Percentiles rank a stretch among this genome's conserved stretches.
phyloP scores from a whole-genome alignment of 306 rosid species.

The Mimosa pudica region DNA sequence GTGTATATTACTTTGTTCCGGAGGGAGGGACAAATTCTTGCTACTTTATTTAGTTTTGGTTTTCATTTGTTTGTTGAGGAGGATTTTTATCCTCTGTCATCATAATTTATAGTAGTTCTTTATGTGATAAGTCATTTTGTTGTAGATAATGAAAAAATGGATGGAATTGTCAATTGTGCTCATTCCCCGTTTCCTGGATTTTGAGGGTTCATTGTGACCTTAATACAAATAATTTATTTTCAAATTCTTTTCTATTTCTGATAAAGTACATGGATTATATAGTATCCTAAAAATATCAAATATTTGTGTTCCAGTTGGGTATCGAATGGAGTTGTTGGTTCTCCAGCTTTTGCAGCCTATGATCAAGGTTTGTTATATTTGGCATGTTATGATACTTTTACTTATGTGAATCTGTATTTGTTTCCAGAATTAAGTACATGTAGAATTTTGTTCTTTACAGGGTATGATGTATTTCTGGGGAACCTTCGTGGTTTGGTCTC shows the following conservation, averaged over 20 bases:
- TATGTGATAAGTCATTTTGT: background rate
- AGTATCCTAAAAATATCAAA: slow-evolving; percentile 1
- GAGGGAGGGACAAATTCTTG: background rate
- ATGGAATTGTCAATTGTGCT: background rate
- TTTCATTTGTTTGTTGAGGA: background rate
- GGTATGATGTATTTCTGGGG: slow-evolving; percentile 88
- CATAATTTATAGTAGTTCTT: background rate
- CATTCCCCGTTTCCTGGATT: background rate
- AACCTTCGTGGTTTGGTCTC: slow-evolving; percentile 85
- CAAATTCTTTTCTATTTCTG: background rate
- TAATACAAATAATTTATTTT: background rate
- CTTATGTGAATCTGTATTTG: background rate
- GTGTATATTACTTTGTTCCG: background rate
- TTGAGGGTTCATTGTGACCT: background rate
- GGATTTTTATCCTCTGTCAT: background rate
- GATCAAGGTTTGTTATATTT: slow-evolving; percentile 80
- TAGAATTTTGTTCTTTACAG: slow-evolving; percentile 38
- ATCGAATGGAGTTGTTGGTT: slow-evolving; percentile 95
- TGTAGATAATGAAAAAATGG: background rate
- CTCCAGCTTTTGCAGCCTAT: slow-evolving; percentile 97
- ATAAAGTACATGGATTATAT: background rate
- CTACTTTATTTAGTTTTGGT: background rate
- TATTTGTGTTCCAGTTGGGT: slow-evolving; percentile 73
- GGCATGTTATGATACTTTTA: slow-evolving; percentile 3
- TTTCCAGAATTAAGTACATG: slow-evolving; percentile 21